Conservation (phyloP, 2,329 filamentous ascomycete genomes). For the Pezicula rhizophila region DNA sequence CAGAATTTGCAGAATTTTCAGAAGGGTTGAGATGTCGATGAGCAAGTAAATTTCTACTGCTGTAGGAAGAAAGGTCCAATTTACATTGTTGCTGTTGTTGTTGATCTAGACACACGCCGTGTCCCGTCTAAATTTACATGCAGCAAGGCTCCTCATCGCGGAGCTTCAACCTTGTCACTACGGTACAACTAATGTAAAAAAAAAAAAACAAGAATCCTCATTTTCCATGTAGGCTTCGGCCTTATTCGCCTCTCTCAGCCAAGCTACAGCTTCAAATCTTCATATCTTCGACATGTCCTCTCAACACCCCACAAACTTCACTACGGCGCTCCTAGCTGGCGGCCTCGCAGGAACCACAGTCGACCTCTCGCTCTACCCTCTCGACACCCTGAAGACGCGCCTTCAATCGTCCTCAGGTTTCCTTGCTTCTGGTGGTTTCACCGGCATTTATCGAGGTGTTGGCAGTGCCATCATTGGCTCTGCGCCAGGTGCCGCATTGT, state of each 20-base stretch:
- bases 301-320: constrained; percentile 40
- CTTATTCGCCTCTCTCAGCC: constrained; percentile 1
- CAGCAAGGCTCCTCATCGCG: not conserved
- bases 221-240: constrained; percentile 17
- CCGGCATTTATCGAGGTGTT: constrained; percentile 87
- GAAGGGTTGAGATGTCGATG: no score
- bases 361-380: constrained; percentile 92
- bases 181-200: constrained; percentile 6
- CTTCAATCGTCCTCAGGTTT: constrained; percentile 79
- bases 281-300: constrained; percentile 7
- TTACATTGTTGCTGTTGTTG: constrained; percentile 25
- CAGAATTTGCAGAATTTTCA: no score
- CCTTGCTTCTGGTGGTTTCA: constrained; percentile 78
- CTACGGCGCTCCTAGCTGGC: constrained; percentile 67
- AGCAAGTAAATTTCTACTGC: no score
- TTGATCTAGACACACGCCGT: not conserved
- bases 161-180: not conserved
- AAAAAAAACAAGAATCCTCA: not conserved
- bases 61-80: not conserved
- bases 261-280: not conserved
- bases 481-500: constrained; percentile 88
- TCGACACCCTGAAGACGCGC: constrained; percentile 97
- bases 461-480: constrained; percentile 86
- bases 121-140: constrained; percentile 4
- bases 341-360: constrained; percentile 91